These are phyloP conservation scores for Saprolegnia parasitica DNA, from an alignment of 352 stramenopile genomes.

Conservation along the genomic window DNA sequence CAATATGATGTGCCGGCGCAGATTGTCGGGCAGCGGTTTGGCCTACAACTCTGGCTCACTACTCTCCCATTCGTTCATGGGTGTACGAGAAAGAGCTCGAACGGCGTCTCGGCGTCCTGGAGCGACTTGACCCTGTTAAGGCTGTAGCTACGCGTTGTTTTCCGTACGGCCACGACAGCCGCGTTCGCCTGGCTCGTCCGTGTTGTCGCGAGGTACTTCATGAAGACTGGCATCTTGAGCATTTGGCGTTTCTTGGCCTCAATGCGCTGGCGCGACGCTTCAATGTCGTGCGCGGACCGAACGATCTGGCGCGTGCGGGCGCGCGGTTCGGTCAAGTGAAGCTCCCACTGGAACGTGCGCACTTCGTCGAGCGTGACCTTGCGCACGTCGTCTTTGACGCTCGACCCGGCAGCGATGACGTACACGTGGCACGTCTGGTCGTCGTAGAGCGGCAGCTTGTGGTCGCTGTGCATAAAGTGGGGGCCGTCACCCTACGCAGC, in stretches of 20 bases:
- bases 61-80: background rate
- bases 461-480: slow-evolving; percentile 67
- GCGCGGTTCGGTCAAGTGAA: slow-evolving; percentile 42
- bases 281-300: slow-evolving; percentile 49
- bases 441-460: slow-evolving; percentile 58
- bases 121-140: background rate
- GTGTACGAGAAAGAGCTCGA: slow-evolving; percentile 8
- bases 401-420: slow-evolving; percentile 51
- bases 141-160: background rate
- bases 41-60: background rate
- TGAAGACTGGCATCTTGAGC: slow-evolving; percentile 48
- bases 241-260: slow-evolving; percentile 37
- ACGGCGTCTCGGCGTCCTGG: background rate
- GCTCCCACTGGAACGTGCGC: slow-evolving; percentile 59
- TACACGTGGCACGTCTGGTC: slow-evolving; percentile 77
- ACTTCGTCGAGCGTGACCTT: slow-evolving; percentile 65
- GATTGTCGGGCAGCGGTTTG: background rate
- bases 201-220: slow-evolving; percentile 29
- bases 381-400: slow-evolving; percentile 46
- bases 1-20: slow-evolving; percentile 3
- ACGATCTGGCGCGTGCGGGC: slow-evolving; percentile 31
- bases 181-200: slow-evolving; percentile 14
- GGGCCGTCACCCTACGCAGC: slow-evolving; percentile 36
- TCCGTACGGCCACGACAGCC: background rate
- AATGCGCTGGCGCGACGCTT: slow-evolving; percentile 40